These are phyloP conservation scores for Casuarina glauca DNA, from an alignment of 306 rosid species.

Conservation along the genomic window DNA sequence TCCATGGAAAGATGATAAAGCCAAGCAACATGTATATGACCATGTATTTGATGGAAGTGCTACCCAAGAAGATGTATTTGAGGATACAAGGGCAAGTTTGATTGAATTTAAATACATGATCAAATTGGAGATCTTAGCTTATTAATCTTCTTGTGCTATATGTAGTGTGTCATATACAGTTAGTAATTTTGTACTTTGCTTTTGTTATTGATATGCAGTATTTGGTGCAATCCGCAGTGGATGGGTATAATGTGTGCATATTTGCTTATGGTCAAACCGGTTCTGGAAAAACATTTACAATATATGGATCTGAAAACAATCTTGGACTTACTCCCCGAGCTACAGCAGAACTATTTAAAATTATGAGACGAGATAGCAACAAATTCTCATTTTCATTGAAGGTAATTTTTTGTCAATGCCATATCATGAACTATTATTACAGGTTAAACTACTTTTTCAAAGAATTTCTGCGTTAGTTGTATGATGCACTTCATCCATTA, in stretches of 20 bases:
- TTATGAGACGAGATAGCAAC: conserved; percentile 66
- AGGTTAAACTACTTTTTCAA: neutral
- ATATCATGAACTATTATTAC: neutral
- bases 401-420: conserved; percentile 39
- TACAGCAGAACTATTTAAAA: conserved; percentile 67
- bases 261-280: conserved; percentile 98
- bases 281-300: conserved; percentile 89
- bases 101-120: conserved; percentile 9
- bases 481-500: neutral
- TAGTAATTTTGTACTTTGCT: conserved; percentile 3
- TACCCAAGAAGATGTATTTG: conserved; percentile 81
- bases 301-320: conserved; percentile 73
- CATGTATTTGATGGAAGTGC: conserved; percentile 70
- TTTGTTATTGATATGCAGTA: conserved; percentile 54
- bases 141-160: neutral
- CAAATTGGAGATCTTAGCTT: conserved; percentile 7
- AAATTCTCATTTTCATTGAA: conserved; percentile 78
- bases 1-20: conserved; percentile 84
- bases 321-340: conserved; percentile 90
- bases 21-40: conserved; percentile 81
- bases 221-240: conserved; percentile 88
- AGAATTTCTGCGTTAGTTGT: neutral
- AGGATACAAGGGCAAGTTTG: conserved; percentile 87
- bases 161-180: conserved; percentile 6
- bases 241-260: conserved; percentile 87